phyloP scores from a whole-genome alignment of 176 grass and related monocot genomes.

The Calamus simplicifolius region DNA sequence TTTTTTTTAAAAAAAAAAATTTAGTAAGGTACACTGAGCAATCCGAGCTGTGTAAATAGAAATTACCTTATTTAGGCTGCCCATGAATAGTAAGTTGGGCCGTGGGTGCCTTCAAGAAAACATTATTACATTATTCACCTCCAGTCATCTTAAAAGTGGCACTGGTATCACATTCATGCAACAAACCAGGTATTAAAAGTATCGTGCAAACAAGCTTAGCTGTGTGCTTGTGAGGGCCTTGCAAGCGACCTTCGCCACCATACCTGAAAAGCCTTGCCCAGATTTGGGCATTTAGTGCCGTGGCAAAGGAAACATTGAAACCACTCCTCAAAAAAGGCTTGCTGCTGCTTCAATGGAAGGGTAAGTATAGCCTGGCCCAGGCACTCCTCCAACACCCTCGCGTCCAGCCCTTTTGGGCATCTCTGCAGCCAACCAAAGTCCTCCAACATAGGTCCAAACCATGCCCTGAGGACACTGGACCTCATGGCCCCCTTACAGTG shows the following conservation, averaged over 20 bases:
- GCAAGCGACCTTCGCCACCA: constrained; percentile 91
- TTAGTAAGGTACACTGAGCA: too few species aligned
- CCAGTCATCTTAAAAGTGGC: too few species aligned
- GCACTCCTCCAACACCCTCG: constrained; percentile 68
- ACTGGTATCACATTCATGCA: too few species aligned
- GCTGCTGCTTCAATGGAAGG: constrained; percentile 69
- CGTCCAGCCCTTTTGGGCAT: constrained; percentile 73
- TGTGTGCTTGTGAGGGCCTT: constrained; percentile 21
- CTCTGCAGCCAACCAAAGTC: constrained; percentile 85
- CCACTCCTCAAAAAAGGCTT: constrained; percentile 77
- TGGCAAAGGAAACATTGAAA: constrained; percentile 50
- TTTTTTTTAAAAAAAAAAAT: too few species aligned
- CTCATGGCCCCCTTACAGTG: constrained; percentile 54
- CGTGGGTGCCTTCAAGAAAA: too few species aligned
- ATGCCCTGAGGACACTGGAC: constrained; percentile 38
- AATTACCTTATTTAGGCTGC: too few species aligned
- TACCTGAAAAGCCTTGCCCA: constrained; percentile 75
- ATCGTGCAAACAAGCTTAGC: neutral
- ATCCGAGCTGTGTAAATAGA: too few species aligned
- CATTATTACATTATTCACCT: too few species aligned
- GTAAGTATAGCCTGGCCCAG: constrained; percentile 75
- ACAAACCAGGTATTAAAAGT: too few species aligned
- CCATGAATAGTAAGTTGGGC: too few species aligned
- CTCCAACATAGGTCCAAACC: constrained; percentile 56
- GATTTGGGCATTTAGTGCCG: constrained; percentile 65